Conservation (phyloP, 2,329 filamentous ascomycete species). For the Aspergillus pseudonomiae region DNA sequence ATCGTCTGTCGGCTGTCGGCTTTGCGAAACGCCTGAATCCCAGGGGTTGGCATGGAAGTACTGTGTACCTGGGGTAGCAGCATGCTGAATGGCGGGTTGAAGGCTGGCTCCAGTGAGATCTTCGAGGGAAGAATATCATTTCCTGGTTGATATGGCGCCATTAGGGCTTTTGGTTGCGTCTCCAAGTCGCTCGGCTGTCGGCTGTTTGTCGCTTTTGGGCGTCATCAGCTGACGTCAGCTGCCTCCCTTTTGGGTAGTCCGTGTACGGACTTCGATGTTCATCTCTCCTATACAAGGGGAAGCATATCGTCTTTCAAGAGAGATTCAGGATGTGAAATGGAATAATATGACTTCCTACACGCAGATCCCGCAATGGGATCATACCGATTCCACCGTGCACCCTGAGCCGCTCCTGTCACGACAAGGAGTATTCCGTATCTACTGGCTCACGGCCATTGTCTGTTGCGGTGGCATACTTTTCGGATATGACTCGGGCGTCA, state of each 20-base stretch:
- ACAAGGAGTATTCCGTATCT: slow-evolving; percentile 50
- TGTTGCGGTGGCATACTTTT: slow-evolving; percentile 55
- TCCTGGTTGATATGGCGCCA: slow-evolving; percentile 3
- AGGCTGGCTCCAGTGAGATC: not conserved
- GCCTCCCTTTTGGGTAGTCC: not conserved
- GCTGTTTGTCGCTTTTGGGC: slow-evolving; percentile 11
- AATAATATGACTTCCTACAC: slow-evolving; percentile 1
- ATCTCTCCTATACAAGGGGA: not conserved
- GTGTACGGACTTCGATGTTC: not conserved
- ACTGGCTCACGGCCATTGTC: slow-evolving; percentile 55
- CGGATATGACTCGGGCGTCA: slow-evolving; percentile 48
- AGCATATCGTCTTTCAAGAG: not conserved
- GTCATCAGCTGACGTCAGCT: slow-evolving; percentile 11
- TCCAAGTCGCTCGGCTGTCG: slow-evolving; percentile 14
- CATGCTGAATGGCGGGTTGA: not conserved
- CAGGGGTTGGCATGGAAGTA: not conserved
- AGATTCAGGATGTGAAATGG: not conserved
- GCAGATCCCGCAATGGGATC: slow-evolving; percentile 14
- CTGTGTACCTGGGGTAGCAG: not conserved
- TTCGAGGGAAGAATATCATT: not conserved
- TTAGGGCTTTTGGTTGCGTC: slow-evolving; percentile 1
- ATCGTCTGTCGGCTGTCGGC: slow-evolving; percentile 23
- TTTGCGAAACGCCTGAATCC: slow-evolving; percentile 1
- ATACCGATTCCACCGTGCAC: not conserved
- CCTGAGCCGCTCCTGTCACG: not conserved